Evolutionary conservation across 306 rosid species (phyloP).

Genomic region (Calophaca sinica): DNA sequence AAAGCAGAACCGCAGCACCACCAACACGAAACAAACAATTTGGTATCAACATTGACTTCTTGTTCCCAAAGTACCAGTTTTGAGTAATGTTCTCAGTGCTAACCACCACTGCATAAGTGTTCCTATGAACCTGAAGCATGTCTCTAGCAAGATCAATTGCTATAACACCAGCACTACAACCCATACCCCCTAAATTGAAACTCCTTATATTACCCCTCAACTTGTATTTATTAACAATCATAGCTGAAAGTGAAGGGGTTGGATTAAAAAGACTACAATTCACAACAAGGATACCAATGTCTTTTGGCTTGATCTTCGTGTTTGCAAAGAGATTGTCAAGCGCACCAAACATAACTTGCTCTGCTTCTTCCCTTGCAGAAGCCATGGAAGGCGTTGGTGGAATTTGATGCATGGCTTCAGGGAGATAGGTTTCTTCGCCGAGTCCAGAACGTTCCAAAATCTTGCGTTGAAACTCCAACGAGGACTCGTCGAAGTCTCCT

Average conservation of each 20-base stretch:
- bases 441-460: constrained; percentile 71
- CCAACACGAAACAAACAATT: constrained; percentile 80
- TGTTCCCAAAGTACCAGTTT: constrained; percentile 80
- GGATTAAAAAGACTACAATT: constrained; percentile 78
- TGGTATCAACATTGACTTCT: constrained; percentile 70
- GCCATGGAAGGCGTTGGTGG: constrained; percentile 64
- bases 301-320: constrained; percentile 57
- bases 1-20: constrained; percentile 64
- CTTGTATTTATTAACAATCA: constrained; percentile 71
- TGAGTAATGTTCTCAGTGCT: constrained; percentile 80
- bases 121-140: constrained; percentile 68
- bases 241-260: constrained; percentile 74
- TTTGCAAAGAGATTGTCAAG: constrained; percentile 63
- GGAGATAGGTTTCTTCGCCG: constrained; percentile 65
- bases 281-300: constrained; percentile 70
- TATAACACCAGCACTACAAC: constrained; percentile 82
- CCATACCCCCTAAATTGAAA: constrained; percentile 78
- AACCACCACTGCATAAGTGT: constrained; percentile 71
- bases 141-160: constrained; percentile 76
- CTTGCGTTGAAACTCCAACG: constrained; percentile 66
- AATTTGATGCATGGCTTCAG: constrained; percentile 59
- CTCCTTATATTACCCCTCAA: constrained; percentile 59
- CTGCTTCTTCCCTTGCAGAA: constrained; percentile 65
- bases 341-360: constrained; percentile 69
- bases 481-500: constrained; percentile 57